These are phyloP conservation scores for Populus tomentosa DNA, from an alignment of 441 rosid species.

Conservation along the genomic window DNA sequence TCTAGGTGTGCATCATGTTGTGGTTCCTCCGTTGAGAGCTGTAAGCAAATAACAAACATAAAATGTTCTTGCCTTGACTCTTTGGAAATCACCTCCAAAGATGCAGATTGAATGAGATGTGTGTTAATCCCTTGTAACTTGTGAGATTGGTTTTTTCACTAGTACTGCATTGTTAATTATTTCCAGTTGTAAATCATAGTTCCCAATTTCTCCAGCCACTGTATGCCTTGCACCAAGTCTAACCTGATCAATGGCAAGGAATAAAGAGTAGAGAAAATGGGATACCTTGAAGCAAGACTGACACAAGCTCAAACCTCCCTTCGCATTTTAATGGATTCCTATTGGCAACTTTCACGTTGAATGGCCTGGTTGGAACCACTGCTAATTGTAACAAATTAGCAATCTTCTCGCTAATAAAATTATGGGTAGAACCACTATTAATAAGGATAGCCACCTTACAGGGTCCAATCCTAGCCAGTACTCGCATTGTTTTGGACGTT, in stretches of 20 bases:
- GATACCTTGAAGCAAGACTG: neutral
- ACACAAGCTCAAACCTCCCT: neutral
- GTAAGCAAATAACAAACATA: too few relatives aligned
- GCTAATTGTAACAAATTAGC: neutral
- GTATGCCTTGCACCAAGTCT: neutral
- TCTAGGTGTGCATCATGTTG: too few relatives aligned
- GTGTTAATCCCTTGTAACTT: too few relatives aligned
- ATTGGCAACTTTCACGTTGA: neutral
- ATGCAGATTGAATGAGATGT: too few relatives aligned
- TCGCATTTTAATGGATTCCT: neutral
- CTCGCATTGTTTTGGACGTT: too few relatives aligned
- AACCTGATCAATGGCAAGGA: neutral
- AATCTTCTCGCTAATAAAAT: too few relatives aligned
- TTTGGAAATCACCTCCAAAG: too few relatives aligned
- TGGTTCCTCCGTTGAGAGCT: too few relatives aligned
- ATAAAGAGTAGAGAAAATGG: neutral
- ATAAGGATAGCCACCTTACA: too few relatives aligned
- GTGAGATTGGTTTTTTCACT: too few relatives aligned
- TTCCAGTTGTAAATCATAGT: neutral
- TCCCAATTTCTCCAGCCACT: neutral
- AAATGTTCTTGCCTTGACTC: too few relatives aligned
- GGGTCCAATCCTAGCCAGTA: too few relatives aligned
- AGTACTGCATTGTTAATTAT: neutral
- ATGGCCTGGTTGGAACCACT: neutral
- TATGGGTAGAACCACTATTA: neutral